Evolutionary conservation across 164 flowering plant genomes (phyloP).

Genomic region (Piper longum): DNA sequence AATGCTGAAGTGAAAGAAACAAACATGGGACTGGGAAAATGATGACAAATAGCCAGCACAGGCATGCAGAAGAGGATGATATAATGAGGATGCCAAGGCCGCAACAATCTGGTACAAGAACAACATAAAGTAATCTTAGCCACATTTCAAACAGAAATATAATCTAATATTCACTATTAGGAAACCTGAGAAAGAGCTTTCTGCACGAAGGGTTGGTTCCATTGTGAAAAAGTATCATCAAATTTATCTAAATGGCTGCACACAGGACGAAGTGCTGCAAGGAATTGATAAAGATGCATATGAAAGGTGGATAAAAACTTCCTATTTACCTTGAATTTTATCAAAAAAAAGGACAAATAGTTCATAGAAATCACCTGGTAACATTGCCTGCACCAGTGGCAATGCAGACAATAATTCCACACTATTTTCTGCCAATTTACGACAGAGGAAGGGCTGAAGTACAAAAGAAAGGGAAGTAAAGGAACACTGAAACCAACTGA

Average conservation of each 20-base stretch:
- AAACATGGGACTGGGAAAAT: slow-evolving; percentile 68
- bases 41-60: slow-evolving; percentile 83
- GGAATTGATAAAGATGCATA: neutral
- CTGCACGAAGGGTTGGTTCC: slow-evolving; percentile 71
- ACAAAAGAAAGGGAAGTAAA: neutral
- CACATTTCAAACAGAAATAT: neutral
- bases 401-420: slow-evolving; percentile 63
- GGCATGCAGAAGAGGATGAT: slow-evolving; percentile 60
- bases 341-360: neutral
- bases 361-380: slow-evolving; percentile 36
- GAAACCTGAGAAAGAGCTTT: slow-evolving; percentile 72
- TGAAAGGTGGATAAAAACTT: neutral
- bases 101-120: slow-evolving; percentile 56
- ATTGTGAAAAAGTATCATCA: slow-evolving; percentile 54
- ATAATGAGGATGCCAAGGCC: slow-evolving; percentile 43
- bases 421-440: slow-evolving; percentile 40
- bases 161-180: neutral
- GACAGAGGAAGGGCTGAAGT: slow-evolving; percentile 57
- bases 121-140: slow-evolving; percentile 6
- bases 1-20: slow-evolving; percentile 12
- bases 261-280: slow-evolving; percentile 77
- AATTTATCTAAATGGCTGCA: slow-evolving; percentile 32
- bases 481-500: neutral
- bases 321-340: too few species aligned
- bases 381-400: slow-evolving; percentile 77